These are phyloP conservation scores for Pholiota conissans DNA, from an alignment of 768 basidiomycete species.

Conservation along the genomic window DNA sequence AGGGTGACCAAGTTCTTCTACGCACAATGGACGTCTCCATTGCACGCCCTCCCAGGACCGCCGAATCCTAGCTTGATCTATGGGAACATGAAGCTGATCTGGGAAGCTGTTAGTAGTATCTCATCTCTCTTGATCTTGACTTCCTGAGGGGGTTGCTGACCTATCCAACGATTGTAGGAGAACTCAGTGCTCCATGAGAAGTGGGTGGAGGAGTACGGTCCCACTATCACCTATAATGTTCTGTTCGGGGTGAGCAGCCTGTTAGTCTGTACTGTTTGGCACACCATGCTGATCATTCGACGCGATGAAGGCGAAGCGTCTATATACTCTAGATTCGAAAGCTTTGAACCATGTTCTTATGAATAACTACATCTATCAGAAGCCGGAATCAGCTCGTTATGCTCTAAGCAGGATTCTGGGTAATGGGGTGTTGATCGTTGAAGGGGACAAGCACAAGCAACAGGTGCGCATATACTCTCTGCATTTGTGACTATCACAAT, in stretches of 20 bases:
- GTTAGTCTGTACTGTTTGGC: not conserved
- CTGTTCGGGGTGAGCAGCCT: conserved; percentile 41
- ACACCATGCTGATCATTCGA: not conserved
- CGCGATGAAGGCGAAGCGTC: conserved; percentile 29
- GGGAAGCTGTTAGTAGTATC: conserved; percentile 38
- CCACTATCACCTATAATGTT: conserved; percentile 41
- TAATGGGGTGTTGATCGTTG: conserved; percentile 47
- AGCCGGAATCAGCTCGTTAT: conserved; percentile 42
- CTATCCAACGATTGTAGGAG: conserved; percentile 23
- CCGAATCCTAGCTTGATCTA: conserved; percentile 41
- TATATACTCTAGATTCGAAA: conserved; percentile 61
- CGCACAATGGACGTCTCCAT: conserved; percentile 35
- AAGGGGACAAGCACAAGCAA: conserved; percentile 46
- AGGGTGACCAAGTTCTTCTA: conserved; percentile 31
- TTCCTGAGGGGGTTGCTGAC: too few relatives aligned
- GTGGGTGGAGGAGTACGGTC: conserved; percentile 52
- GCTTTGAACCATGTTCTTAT: conserved; percentile 66
- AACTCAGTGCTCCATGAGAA: conserved; percentile 39
- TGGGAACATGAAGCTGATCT: conserved; percentile 49
- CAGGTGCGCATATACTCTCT: conserved; percentile 32
- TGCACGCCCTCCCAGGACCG: conserved; percentile 54
- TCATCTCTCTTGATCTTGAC: not conserved
- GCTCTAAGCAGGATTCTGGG: conserved; percentile 44
- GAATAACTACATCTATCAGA: conserved; percentile 56
- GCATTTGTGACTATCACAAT: not conserved